phyloP scores from a whole-genome alignment of 257 asterid species.

The Solanum bulbocastanum region DNA sequence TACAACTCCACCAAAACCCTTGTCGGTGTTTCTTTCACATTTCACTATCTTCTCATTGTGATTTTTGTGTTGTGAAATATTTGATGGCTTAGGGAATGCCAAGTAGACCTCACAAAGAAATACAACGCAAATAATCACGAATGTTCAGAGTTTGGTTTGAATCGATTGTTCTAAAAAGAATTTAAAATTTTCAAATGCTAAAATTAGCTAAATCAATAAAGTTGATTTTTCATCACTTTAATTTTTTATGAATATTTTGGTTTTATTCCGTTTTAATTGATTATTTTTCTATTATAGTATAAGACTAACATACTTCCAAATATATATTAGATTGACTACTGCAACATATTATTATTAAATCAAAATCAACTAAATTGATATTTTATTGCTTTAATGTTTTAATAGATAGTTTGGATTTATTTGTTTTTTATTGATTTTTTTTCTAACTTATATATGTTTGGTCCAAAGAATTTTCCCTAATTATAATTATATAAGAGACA shows the following conservation, averaged over 20 bases:
- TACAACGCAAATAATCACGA: not conserved
- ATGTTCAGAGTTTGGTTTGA: not conserved
- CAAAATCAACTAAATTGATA: no score
- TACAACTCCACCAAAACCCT: rapidly evolving
- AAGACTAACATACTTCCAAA: not conserved
- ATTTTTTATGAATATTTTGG: no score
- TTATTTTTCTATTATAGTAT: no score
- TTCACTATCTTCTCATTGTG: not conserved
- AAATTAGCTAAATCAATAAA: no score
- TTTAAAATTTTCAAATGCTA: no score
- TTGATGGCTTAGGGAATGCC: not conserved
- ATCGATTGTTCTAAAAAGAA: no score
- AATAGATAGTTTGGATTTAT: not conserved
- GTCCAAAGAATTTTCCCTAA: no score
- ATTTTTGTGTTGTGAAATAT: not conserved
- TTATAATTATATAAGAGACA: no score
- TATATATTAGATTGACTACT: not conserved
- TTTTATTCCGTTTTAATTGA: no score
- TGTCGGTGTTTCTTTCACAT: not conserved
- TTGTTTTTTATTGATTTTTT: no score
- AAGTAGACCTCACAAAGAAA: not conserved
- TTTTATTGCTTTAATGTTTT: no score
- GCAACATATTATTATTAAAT: no score
- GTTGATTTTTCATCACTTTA: not conserved
- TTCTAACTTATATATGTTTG: not conserved